Percentiles rank a stretch among this genome's conserved stretches.
Conservation (phyloP, 805 yeast genomes). For the Clavispora carvajalis region DNA sequence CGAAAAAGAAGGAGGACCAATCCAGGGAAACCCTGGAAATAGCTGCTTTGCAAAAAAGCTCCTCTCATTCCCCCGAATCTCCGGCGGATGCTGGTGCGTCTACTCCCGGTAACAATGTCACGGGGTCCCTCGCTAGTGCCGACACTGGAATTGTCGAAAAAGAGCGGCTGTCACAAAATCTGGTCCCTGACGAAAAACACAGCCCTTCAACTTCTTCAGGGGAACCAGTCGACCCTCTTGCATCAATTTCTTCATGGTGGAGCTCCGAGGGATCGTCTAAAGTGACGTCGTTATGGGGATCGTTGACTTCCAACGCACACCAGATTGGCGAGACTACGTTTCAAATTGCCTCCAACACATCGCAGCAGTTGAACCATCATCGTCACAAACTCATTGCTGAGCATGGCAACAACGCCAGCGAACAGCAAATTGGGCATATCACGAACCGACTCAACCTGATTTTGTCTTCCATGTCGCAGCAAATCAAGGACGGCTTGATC, state of each 20-base stretch:
- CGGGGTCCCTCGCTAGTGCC: no score
- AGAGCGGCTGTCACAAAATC: neutral
- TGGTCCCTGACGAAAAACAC: neutral
- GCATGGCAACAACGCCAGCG: slow-evolving; percentile 17
- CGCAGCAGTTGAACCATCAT: slow-evolving; percentile 36
- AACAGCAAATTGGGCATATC: slow-evolving; percentile 23
- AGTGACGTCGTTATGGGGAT: slow-evolving; percentile 64
- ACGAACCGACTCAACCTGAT: slow-evolving; percentile 28
- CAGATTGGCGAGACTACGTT: slow-evolving; percentile 46
- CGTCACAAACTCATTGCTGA: slow-evolving; percentile 32
- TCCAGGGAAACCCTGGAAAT: neutral
- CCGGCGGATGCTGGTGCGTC: neutral
- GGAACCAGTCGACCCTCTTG: slow-evolving; percentile 49
- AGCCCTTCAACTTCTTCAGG: slow-evolving; percentile 2
- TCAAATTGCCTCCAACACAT: slow-evolving; percentile 42
- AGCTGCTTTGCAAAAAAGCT: no score
- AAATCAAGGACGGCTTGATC: slow-evolving; percentile 47
- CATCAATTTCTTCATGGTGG: slow-evolving; percentile 73
- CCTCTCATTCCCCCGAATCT: no score
- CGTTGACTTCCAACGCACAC: slow-evolving; percentile 51
- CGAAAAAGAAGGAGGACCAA: slow-evolving; percentile 19
- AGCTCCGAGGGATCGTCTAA: slow-evolving; percentile 60
- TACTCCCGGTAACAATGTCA: neutral
- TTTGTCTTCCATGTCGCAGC: slow-evolving; percentile 35
- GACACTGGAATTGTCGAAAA: no score